Percentiles rank a stretch among this genome's conserved stretches.
These are phyloP conservation scores for Apodospora peruviana DNA, from an alignment of 495 filamentous ascomycete genomes.

Conservation along the genomic window DNA sequence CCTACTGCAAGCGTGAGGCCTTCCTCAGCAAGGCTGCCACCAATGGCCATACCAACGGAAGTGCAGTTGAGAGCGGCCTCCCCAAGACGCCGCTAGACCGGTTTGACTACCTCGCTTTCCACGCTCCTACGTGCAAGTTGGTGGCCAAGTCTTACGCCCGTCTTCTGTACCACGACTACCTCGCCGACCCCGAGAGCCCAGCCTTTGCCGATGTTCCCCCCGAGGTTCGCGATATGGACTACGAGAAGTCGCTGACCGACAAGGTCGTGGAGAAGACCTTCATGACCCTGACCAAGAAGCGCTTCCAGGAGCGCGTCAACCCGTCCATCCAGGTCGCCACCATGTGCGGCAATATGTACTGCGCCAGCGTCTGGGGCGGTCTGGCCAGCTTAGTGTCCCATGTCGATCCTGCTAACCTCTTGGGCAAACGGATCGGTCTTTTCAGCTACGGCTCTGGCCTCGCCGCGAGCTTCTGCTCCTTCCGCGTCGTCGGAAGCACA, in stretches of 20 bases:
- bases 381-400: slow-evolving; percentile 72
- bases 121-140: slow-evolving; percentile 95
- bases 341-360: slow-evolving; percentile 99
- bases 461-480: slow-evolving; percentile 82
- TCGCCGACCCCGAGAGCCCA: slow-evolving; percentile 66
- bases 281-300: slow-evolving; percentile 93
- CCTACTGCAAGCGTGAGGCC: slow-evolving; percentile 81
- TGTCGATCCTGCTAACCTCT: slow-evolving; percentile 57
- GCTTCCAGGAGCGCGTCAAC: slow-evolving; percentile 80
- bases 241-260: slow-evolving; percentile 80
- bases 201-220: slow-evolving; percentile 82
- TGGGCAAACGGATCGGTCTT: slow-evolving; percentile 82
- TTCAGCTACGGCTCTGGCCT: slow-evolving; percentile 96
- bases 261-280: slow-evolving; percentile 94
- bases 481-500: slow-evolving; percentile 75
- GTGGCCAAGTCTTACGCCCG: slow-evolving; percentile 93
- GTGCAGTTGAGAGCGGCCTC: slow-evolving; percentile 36
- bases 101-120: slow-evolving; percentile 95
- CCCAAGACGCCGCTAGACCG: slow-evolving; percentile 72
- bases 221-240: slow-evolving; percentile 79
- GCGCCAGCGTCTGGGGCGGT: slow-evolving; percentile 85
- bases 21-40: slow-evolving; percentile 51
- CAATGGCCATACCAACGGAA: slow-evolving; percentile 39
- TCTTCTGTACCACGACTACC: slow-evolving; percentile 94
- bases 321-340: slow-evolving; percentile 83